These are phyloP conservation scores for Penicillium sp. DNA, from an alignment of 2,329 filamentous ascomycete genomes.

Conservation along the genomic window DNA sequence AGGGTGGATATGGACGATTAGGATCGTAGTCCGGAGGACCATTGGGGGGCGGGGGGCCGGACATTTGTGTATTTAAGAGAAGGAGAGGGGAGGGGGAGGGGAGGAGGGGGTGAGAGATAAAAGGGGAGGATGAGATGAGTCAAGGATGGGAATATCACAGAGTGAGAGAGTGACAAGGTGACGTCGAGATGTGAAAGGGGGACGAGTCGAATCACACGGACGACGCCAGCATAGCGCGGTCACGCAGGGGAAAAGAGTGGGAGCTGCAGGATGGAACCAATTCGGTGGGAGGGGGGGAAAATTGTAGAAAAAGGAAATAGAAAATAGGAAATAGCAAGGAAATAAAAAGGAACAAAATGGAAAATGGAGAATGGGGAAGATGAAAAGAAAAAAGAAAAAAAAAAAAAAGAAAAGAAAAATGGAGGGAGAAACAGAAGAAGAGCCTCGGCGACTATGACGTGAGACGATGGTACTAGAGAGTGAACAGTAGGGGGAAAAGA, in stretches of 20 bases:
- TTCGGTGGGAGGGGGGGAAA: conserved; percentile 11
- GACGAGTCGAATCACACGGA: conserved; percentile 26
- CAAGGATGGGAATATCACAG: conserved; percentile 15
- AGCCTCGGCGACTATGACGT: no score
- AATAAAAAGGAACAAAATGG: conserved; percentile 21
- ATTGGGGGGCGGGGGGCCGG: conserved; percentile 34
- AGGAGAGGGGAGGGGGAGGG: conserved; percentile 20
- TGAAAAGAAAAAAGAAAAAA: conserved; percentile 25
- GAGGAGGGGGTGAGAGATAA: conserved; percentile 8
- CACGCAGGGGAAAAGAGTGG: conserved; percentile 29
- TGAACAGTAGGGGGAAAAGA: neutral
- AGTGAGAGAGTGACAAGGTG: conserved; percentile 17
- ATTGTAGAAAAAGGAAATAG: conserved; percentile 13
- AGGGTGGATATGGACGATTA: conserved; percentile 49
- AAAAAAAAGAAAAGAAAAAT: conserved; percentile 14
- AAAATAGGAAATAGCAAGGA: conserved; percentile 18
- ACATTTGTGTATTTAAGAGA: conserved; percentile 41
- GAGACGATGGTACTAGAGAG: neutral
- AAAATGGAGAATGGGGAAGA: conserved; percentile 20
- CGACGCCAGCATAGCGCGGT: conserved; percentile 31
- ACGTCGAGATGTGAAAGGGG: conserved; percentile 30
- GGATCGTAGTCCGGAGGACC: conserved; percentile 46
- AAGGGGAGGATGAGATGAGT: conserved; percentile 27
- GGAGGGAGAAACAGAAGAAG: conserved; percentile 8
- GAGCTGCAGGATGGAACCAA: conserved; percentile 17